Conservation (phyloP, 176 grass and related monocot species). For the Carex littledalei region DNA sequence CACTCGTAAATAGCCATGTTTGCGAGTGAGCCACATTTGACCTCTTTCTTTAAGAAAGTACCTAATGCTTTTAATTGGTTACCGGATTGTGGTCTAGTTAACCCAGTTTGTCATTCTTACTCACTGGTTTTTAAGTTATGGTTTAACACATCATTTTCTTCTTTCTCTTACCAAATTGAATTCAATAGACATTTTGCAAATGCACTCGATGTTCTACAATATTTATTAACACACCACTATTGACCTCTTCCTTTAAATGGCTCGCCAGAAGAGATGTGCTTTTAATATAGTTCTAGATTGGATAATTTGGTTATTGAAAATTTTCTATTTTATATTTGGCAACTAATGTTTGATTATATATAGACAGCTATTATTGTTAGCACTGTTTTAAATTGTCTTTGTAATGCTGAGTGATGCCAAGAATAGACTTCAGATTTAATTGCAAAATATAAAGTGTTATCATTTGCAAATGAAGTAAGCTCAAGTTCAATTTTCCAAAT, state of each 20-base stretch:
- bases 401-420: not conserved
- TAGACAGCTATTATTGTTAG: not conserved
- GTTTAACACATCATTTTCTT: not conserved
- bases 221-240: not conserved
- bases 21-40: not conserved
- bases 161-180: not conserved
- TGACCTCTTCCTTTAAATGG: not conserved
- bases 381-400: not conserved
- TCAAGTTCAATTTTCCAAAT: not conserved
- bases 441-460: not conserved
- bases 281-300: not conserved
- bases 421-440: not conserved
- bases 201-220: not conserved
- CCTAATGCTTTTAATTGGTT: not conserved
- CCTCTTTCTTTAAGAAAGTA: not conserved
- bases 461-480: not conserved
- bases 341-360: slow-evolving; percentile 4
- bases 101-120: not conserved
- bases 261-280: not conserved
- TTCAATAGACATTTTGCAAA: not conserved
- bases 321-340: not conserved
- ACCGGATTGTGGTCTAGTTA: not conserved
- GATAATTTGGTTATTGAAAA: not conserved
- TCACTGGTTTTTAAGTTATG: not conserved
- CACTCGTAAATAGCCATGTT: not conserved